Conservation (phyloP, 2,329 filamentous ascomycete species). For the Alternaria sp. region DNA sequence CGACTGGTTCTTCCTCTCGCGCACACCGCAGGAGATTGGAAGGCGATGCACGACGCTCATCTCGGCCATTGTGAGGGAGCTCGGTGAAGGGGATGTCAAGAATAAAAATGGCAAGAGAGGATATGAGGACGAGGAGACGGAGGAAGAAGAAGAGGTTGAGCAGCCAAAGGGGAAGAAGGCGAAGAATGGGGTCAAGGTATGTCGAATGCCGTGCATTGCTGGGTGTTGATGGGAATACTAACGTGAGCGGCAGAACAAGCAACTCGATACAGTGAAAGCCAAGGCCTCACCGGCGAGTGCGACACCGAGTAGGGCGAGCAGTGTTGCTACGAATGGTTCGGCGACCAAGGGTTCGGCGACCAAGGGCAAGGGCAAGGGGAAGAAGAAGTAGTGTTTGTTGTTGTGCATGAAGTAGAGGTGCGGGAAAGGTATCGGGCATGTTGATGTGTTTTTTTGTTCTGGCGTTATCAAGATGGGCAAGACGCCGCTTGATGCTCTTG, state of each 20-base stretch:
- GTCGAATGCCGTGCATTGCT: too few relatives aligned
- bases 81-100: slow-evolving; percentile 69
- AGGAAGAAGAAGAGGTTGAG: slow-evolving; percentile 67
- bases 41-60: slow-evolving; percentile 92
- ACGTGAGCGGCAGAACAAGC: slow-evolving; percentile 76
- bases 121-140: slow-evolving; percentile 86
- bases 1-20: slow-evolving; percentile 98
- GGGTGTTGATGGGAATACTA: slow-evolving; percentile 24
- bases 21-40: slow-evolving; percentile 90
- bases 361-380: slow-evolving; percentile 59
- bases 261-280: slow-evolving; percentile 86
- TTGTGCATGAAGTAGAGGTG: not conserved
- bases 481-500: too few relatives aligned
- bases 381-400: slow-evolving; percentile 58
- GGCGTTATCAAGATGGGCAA: slow-evolving; percentile 4
- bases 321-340: slow-evolving; percentile 79
- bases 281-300: slow-evolving; percentile 77
- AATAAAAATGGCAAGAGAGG: slow-evolving; percentile 75
- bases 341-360: slow-evolving; percentile 60
- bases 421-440: not conserved
- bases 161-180: slow-evolving; percentile 98
- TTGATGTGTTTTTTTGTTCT: not conserved
- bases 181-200: slow-evolving; percentile 86
- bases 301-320: slow-evolving; percentile 83
- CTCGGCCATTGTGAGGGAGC: slow-evolving; percentile 93